Base-by-base conservation (phyloP, 148 eudicot species). In the Gaultheria prostrata region DNA sequence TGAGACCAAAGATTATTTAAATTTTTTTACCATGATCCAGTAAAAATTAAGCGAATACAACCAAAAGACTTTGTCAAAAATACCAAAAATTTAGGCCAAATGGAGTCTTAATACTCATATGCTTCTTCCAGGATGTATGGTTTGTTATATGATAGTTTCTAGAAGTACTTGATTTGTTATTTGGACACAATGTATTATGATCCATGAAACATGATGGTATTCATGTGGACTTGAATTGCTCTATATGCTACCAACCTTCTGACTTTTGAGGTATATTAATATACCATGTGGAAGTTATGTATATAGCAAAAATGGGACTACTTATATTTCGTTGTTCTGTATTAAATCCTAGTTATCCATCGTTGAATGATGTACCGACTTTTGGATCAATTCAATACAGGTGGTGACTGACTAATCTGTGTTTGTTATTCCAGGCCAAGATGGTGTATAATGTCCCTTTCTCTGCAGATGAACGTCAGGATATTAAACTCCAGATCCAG, bases 401-500 rank as follows among this genome's bases (percentile, higher is more conserved):
- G 43, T 73, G 8, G 20, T 75, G 50, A 67, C 65, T 72, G 45
- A 65, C n/a, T 50, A 79, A 51, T 28, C 63, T 82, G 14, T 82
- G 59, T 46, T 15, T 12, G 70, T 65, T 24, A 84, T 86, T 63
- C 91, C 91, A 94, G 99, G 95, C 94, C 59, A 94, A 89, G 89
- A 84, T 89, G 89, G 75, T 91, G 21, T 93, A 93, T 48, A 86
- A 89, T 43, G 86, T 86, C 82, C 93, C 92, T 69, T 94, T 94
- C 90, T 89, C 94, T 11, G 91, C 88, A 39, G 95, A 93, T 56
- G 99, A 96, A 84, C 92, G 87, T 32, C 85, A 91, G 82, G 81
- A 80, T 54, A 88, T 96, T 71, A 96, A 92, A 88, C 85, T 61
- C 82, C 82, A 88, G 91, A 96, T 96, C 71, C 98, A 92, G 83